phyloP scores from a whole-genome alignment of 2,329 filamentous ascomycete species.

The Aspergillus melleus region DNA sequence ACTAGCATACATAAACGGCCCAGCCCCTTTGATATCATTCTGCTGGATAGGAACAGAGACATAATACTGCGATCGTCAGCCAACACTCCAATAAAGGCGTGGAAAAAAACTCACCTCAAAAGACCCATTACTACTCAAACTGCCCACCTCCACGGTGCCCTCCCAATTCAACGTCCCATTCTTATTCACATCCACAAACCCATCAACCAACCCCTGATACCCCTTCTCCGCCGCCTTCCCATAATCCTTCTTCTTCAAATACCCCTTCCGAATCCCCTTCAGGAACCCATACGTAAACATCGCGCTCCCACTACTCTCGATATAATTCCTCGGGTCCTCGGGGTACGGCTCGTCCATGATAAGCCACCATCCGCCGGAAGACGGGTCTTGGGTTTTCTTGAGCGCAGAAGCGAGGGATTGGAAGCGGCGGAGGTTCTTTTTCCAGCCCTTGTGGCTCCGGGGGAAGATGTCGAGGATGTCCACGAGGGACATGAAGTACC shows the following conservation, averaged over 20 bases:
- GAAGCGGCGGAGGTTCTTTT: slow-evolving; percentile 13
- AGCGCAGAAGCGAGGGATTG: slow-evolving; percentile 11
- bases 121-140: slow-evolving; percentile 14
- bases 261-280: slow-evolving; percentile 14
- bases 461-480: slow-evolving; percentile 17
- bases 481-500: slow-evolving; percentile 18
- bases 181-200: slow-evolving; percentile 9
- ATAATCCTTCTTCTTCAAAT: slow-evolving; percentile 6
- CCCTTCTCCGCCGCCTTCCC: slow-evolving; percentile 2
- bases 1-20: slow-evolving; percentile 19
- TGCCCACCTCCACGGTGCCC: slow-evolving; percentile 17
- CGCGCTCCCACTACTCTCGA: slow-evolving; percentile 17
- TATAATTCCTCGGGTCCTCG: slow-evolving; percentile 14
- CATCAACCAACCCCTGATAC: slow-evolving; percentile 1
- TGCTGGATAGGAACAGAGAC: slow-evolving; percentile 15
- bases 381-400: slow-evolving; percentile 12
- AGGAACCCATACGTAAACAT: slow-evolving; percentile 18
- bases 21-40: slow-evolving; percentile 17
- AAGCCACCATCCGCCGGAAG: slow-evolving; percentile 15
- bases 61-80: slow-evolving; percentile 8
- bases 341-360: slow-evolving; percentile 16
- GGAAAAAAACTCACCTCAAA: slow-evolving; percentile 13
- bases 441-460: slow-evolving; percentile 8
- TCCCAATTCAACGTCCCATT: slow-evolving; percentile 18
- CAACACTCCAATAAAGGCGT: too few species aligned